Base-by-base conservation (phyloP, 1,139 yeast species). In the Protomyces gravidus region DNA sequence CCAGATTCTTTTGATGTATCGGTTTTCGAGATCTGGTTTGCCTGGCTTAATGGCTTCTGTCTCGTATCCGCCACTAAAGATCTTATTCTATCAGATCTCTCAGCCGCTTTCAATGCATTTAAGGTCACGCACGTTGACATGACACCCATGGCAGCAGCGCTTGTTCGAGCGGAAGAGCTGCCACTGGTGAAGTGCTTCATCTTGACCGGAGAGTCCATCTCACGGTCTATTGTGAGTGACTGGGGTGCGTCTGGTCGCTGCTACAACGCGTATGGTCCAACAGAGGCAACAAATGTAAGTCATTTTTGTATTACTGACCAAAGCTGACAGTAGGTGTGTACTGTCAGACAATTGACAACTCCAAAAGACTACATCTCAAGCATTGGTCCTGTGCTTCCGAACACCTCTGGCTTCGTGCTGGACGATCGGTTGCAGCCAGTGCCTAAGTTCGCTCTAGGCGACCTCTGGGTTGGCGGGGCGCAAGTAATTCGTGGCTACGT, bases 401-500 rank as follows among this genome's bases (percentile, higher is more conserved):
- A 62, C 36, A 63, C 64, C 4, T 63, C 65, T 2, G 52, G 63
- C 21, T 52, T 60, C 36, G 61, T 65, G 13, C 51, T 65, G 39
- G 61, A 55, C 36, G 59, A 57, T 9, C 55, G 17, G 2, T 39
- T 48, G 27, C 40, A 40, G 9, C 59, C 57, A 6, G 28, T 66
- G n/a, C 68, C 68, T 1, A 25, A 50, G 3, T 66, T 66, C 2
- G 50, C 65, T 2, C 59, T 53, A 3, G 68, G 68, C 2, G 67
- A 67, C 26, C 52, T 67, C 9, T 63, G 57, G 15, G 63, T 65
- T 40, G 66, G 67, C 7, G 69, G 69, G 1, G 62, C 59, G 19
- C 69, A 67, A 45, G 64, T 66, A 2, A 40, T 52, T 46, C 58
- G 58, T 5, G 67, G 67, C 1, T 67, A 67, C 48, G 47, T 66